These are phyloP conservation scores for Tuber aestivum DNA, from an alignment of 495 filamentous ascomycete species.

Conservation along the genomic window DNA sequence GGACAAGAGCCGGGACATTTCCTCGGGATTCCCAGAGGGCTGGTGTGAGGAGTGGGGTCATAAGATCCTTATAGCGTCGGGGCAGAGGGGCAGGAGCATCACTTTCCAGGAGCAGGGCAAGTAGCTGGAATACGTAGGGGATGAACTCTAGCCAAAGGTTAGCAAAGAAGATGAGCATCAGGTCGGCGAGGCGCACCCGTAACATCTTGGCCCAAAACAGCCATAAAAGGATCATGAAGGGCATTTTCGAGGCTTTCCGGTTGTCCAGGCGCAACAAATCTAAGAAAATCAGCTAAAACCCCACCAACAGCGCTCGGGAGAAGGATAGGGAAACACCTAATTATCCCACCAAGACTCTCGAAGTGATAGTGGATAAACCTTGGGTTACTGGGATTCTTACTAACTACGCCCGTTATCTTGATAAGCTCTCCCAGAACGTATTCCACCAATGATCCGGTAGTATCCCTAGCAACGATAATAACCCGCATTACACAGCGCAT, in stretches of 20 bases:
- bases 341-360: slow-evolving; percentile 89
- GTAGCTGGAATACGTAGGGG: slow-evolving; percentile 94
- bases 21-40: slow-evolving; percentile 81
- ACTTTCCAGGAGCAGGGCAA: slow-evolving; percentile 78
- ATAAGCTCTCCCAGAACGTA: slow-evolving; percentile 69
- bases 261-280: slow-evolving; percentile 62
- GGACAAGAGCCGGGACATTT: slow-evolving; percentile 83
- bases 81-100: slow-evolving; percentile 68
- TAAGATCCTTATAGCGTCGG: slow-evolving; percentile 66
- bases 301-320: background rate
- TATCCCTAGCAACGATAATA: slow-evolving; percentile 81
- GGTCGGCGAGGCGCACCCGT: slow-evolving; percentile 52
- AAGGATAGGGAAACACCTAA: slow-evolving; percentile 51
- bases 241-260: slow-evolving; percentile 67
- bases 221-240: slow-evolving; percentile 70
- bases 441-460: slow-evolving; percentile 62
- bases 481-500: slow-evolving; percentile 98
- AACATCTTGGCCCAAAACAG: slow-evolving; percentile 70
- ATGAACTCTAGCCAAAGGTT: slow-evolving; percentile 63
- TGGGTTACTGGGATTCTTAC: slow-evolving; percentile 91
- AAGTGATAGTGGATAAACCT: slow-evolving; percentile 98
- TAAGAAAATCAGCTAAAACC: slow-evolving; percentile 41
- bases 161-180: background rate
- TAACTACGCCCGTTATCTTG: slow-evolving; percentile 79
- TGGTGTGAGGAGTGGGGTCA: slow-evolving; percentile 67